A percentile compares a stretch with the other conserved stretches of the same genome.
These are phyloP conservation scores for Brassica juncea DNA, from an alignment of 345 rosid species.

Conservation along the genomic window DNA sequence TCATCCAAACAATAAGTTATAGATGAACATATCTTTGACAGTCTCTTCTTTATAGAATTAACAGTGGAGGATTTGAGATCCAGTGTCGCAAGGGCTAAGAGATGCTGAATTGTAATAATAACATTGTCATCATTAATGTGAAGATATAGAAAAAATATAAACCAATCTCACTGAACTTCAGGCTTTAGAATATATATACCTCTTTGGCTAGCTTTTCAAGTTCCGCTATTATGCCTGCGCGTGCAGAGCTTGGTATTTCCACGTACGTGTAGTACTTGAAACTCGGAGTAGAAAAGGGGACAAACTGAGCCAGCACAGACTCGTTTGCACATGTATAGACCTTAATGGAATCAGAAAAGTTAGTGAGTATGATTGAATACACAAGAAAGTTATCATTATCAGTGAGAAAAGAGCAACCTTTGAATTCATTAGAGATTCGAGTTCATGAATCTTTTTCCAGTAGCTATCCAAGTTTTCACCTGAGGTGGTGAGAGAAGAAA, in stretches of 20 bases:
- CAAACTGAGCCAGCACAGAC: slow-evolving; percentile 55
- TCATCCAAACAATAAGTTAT: slow-evolving; percentile 64
- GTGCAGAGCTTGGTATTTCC: slow-evolving; percentile 37
- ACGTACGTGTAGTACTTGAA: slow-evolving; percentile 51
- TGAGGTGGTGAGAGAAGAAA: slow-evolving; percentile 28
- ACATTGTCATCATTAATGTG: background rate
- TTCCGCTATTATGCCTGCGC: slow-evolving; percentile 28
- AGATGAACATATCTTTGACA: slow-evolving; percentile 45
- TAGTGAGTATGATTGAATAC: background rate
- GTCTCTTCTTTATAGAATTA: slow-evolving; percentile 46
- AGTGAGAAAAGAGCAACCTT: slow-evolving; percentile 58
- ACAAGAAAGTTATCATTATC: background rate
- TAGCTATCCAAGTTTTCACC: slow-evolving; percentile 48
- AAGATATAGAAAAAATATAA: background rate
- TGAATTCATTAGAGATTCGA: slow-evolving; percentile 75
- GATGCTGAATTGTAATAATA: slow-evolving; percentile 50
- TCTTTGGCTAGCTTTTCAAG: slow-evolving; percentile 44
- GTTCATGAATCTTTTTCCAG: slow-evolving; percentile 60
- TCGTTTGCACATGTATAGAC: slow-evolving; percentile 70
- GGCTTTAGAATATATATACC: slow-evolving; percentile 46
- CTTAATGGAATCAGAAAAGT: slow-evolving; percentile 44
- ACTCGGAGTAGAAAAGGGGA: slow-evolving; percentile 64
- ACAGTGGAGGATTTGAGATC: slow-evolving; percentile 45
- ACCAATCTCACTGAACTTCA: background rate
- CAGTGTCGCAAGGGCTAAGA: slow-evolving; percentile 34